Evolutionary conservation across 495 filamentous ascomycete genomes (phyloP), one percentile per base, ranked within the genome.

Genomic region (Cercophora sp.): DNA sequence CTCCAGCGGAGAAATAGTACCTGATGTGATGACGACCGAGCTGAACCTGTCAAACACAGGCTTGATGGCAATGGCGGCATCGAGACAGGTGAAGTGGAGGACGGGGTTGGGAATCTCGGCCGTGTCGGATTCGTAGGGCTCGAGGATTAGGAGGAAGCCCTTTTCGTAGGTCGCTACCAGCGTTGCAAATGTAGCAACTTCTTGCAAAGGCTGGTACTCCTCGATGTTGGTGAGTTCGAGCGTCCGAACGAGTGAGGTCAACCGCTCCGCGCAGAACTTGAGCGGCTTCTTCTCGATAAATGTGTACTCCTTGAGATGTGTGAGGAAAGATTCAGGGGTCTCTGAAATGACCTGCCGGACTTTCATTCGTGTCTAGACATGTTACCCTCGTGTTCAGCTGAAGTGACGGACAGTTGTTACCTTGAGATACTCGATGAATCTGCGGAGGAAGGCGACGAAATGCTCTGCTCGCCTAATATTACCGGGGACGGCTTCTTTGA

Each of bases 181-280:
- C 2, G 94, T 99, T n/a, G 94, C 94, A 65, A 99, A 99, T 1
- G 92, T 96, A 6, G 94, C 94, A 10, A 99, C 91, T 75, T 99
- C 92, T 75, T 99, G 94, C 0, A 99, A 79, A 4, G 93, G 87
- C 53, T 95, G 90, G 63, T 94, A 97, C 62, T 99, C 94, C 71
- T 97, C 94, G 44, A 99, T 96, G 57, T 95, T 96, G 16, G 91
- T 91, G 44, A 99, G 85, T 63, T 99, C 94, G 20, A 99, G 81
- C 0, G 94, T 97, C 43, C 94, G 81, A 16, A 97, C 93, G 0
- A 99, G 85, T 2, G 92, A 97, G 1, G 92, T 96, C 5, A 99
- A 72, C 25, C 93, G 85, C 70, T 99, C 94, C 1, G 94, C 89
- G 61, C 93, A 99, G 66, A 97, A 98, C 54, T 82, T 74, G n/a